Evolutionary conservation across 2,329 filamentous ascomycete genomes (phyloP).

Genomic region (Cordyceps militaris): DNA sequence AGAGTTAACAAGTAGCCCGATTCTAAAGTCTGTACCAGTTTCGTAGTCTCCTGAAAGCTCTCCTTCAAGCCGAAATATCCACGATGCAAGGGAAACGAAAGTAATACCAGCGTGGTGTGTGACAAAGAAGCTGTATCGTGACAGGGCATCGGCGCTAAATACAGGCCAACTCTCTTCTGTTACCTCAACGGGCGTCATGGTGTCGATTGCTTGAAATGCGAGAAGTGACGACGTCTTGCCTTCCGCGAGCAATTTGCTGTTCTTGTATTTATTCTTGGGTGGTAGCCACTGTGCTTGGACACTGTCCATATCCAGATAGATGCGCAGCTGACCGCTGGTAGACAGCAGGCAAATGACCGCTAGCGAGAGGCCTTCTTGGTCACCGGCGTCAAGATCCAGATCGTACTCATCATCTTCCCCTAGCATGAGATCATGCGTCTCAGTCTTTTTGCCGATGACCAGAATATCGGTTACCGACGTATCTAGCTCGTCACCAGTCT

Average conservation of each 20-base stretch:
- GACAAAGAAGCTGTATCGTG: constrained; percentile 56
- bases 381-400: constrained; percentile 47
- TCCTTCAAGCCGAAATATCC: constrained; percentile 57
- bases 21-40: constrained; percentile 53
- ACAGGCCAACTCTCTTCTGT: constrained; percentile 54
- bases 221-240: constrained; percentile 42
- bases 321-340: constrained; percentile 52
- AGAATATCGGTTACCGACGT: constrained; percentile 53
- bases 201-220: constrained; percentile 57
- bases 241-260: constrained; percentile 32
- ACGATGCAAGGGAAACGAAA: constrained; percentile 52
- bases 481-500: constrained; percentile 50
- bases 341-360: constrained; percentile 53
- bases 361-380: constrained; percentile 54
- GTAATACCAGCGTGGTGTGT: constrained; percentile 55
- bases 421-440: constrained; percentile 53
- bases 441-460: constrained; percentile 55
- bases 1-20: constrained; percentile 52
- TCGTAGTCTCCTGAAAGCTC: constrained; percentile 51
- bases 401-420: constrained; percentile 61
- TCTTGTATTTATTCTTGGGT: constrained; percentile 44
- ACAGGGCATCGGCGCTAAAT: constrained; percentile 54
- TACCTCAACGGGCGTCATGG: constrained; percentile 47
- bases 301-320: constrained; percentile 55
- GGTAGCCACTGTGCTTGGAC: constrained; percentile 62